These are phyloP conservation scores for Rhododendron ovatum DNA, from an alignment of 148 eudicot species.

Conservation along the genomic window DNA sequence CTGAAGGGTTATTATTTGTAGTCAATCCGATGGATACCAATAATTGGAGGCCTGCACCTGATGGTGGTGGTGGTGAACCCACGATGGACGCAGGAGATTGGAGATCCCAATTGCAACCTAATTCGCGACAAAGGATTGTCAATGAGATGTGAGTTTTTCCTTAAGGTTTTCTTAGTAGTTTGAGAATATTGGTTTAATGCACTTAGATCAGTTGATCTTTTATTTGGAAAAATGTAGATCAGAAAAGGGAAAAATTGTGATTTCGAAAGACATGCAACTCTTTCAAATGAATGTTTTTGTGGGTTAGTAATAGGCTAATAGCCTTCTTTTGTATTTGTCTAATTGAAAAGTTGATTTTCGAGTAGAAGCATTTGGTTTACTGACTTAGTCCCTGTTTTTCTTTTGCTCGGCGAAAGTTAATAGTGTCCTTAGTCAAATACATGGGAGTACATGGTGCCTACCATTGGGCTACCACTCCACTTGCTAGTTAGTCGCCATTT, in stretches of 20 bases:
- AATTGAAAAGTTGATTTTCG: not conserved
- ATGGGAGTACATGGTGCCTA: too few relatives aligned
- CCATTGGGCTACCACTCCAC: too few relatives aligned
- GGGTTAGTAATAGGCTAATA: not conserved
- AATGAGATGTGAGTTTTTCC: constrained; percentile 43
- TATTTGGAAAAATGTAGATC: not conserved
- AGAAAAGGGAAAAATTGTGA: not conserved
- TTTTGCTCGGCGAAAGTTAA: too few relatives aligned
- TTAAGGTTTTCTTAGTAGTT: not conserved
- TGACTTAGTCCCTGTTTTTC: not conserved
- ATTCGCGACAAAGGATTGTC: constrained; percentile 44
- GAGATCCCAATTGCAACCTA: constrained; percentile 46
- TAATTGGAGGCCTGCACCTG: constrained; percentile 35
- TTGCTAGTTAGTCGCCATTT: too few relatives aligned
- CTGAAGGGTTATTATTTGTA: not conserved
- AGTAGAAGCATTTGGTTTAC: not conserved
- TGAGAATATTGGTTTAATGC: not conserved
- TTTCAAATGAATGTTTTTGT: not conserved
- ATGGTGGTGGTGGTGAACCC: constrained; percentile 17
- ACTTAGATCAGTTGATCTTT: not conserved
- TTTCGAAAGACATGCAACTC: not conserved
- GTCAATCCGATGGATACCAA: constrained; percentile 19
- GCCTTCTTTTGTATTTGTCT: not conserved
- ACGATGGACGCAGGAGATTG: constrained; percentile 50
- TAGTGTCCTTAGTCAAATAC: too few relatives aligned